Conservation (phyloP, 495 filamentous ascomycete genomes). For the Pseudoneurospora amorphoporcata region DNA sequence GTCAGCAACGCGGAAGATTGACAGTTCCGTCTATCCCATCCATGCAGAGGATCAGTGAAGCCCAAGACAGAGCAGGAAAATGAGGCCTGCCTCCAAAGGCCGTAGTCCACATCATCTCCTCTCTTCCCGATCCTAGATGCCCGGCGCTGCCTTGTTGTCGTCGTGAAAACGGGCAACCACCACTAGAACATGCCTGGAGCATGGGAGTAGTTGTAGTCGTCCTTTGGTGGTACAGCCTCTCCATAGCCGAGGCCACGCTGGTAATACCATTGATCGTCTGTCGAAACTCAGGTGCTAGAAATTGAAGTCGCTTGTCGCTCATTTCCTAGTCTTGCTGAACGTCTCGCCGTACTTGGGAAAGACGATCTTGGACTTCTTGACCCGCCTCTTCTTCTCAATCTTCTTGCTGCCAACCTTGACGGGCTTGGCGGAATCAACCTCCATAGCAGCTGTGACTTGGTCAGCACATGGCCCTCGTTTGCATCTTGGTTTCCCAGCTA, state of each 20-base stretch:
- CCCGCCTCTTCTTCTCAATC: conserved; percentile 33
- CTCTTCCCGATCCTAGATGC: not conserved
- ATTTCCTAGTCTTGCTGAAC: conserved; percentile 30
- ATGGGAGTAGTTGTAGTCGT: not conserved
- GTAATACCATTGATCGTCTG: not conserved
- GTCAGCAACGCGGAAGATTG: not conserved
- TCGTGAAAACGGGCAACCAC: not conserved
- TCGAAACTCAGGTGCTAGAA: not conserved
- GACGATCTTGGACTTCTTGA: conserved; percentile 41
- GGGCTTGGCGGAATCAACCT: conserved; percentile 33
- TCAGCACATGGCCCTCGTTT: not conserved
- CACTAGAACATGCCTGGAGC: not conserved
- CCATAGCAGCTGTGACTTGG: conserved; percentile 28
- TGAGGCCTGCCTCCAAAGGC: not conserved
- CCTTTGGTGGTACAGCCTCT: not conserved
- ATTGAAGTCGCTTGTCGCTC: conserved; percentile 1
- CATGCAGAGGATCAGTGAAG: not conserved
- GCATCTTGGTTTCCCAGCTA: not conserved
- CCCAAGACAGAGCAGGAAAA: not conserved
- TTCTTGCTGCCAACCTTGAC: conserved; percentile 26
- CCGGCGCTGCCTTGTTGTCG: not conserved
- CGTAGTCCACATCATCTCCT: not conserved
- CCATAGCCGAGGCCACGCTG: not conserved
- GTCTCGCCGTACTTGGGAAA: conserved; percentile 41
- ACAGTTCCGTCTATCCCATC: not conserved